These are phyloP conservation scores for Debaryomycetaceae sp. DNA, from an alignment of 1,139 yeast species.

Conservation along the genomic window DNA sequence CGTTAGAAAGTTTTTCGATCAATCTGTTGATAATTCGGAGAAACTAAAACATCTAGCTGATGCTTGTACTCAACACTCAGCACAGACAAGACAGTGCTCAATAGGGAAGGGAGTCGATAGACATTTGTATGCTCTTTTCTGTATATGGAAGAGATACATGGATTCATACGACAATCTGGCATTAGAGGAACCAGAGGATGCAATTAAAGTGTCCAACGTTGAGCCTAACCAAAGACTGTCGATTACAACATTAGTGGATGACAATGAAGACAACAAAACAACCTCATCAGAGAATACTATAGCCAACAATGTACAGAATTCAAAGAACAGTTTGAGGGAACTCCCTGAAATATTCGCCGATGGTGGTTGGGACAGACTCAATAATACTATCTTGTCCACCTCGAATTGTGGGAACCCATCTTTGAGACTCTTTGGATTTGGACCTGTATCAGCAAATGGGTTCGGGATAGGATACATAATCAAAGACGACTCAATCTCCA, in stretches of 20 bases:
- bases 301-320: slow-evolving; percentile 14
- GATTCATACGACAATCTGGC: slow-evolving; percentile 22
- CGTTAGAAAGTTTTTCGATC: slow-evolving; percentile 82
- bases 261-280: slow-evolving; percentile 11
- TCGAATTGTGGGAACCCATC: slow-evolving; percentile 76
- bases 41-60: slow-evolving; percentile 58
- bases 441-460: slow-evolving; percentile 87
- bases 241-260: slow-evolving; percentile 13
- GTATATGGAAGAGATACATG: slow-evolving; percentile 81
- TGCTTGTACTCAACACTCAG: slow-evolving; percentile 71
- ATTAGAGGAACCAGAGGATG: not conserved
- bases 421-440: slow-evolving; percentile 83
- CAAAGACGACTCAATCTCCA: slow-evolving; percentile 77
- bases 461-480: slow-evolving; percentile 91
- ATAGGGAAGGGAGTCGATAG: slow-evolving; percentile 86
- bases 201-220: slow-evolving; percentile 5
- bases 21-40: slow-evolving; percentile 52
- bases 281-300: slow-evolving; percentile 21
- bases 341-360: slow-evolving; percentile 64
- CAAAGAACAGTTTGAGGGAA: slow-evolving; percentile 17
- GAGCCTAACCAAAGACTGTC: slow-evolving; percentile 11
- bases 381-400: slow-evolving; percentile 47
- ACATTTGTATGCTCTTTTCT: slow-evolving; percentile 80
- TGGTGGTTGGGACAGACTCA: slow-evolving; percentile 59
- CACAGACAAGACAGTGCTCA: slow-evolving; percentile 65